Percentiles rank a stretch among this genome's conserved stretches.
phyloP scores from a whole-genome alignment of 306 rosid genomes.

The Lagenaria siceraria region DNA sequence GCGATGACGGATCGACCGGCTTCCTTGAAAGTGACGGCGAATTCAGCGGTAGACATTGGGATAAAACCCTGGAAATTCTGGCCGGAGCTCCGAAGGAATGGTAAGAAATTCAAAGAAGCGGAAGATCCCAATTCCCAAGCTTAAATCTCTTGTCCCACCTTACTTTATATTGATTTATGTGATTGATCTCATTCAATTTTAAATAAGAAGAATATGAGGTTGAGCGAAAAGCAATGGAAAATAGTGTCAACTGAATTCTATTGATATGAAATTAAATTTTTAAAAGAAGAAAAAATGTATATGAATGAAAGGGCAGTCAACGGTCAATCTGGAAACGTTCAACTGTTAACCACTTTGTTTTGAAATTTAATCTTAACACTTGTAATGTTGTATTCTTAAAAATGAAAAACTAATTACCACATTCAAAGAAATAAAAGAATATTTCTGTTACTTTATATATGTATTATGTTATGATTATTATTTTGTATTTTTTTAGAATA shows the following conservation, averaged over 20 bases:
- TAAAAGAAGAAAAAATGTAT: not conserved
- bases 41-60: slow-evolving; percentile 9
- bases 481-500: no score
- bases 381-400: not conserved
- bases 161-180: not conserved
- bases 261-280: not conserved
- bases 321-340: not conserved
- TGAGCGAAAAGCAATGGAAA: not conserved
- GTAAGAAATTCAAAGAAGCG: not conserved
- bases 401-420: not conserved
- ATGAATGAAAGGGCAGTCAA: not conserved
- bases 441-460: not conserved
- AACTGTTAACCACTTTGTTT: not conserved
- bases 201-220: not conserved
- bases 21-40: slow-evolving; percentile 10
- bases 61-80: not conserved
- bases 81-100: not conserved
- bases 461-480: not conserved
- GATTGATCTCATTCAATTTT: not conserved
- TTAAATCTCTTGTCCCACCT: not conserved
- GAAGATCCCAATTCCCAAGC: not conserved
- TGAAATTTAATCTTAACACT: not conserved
- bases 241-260: not conserved
- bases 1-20: slow-evolving; percentile 24
- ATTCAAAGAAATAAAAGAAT: no score